Evolutionary conservation across 1,284 basidiomycete genomes (phyloP).

Genomic region (Sphagnurus paluster): DNA sequence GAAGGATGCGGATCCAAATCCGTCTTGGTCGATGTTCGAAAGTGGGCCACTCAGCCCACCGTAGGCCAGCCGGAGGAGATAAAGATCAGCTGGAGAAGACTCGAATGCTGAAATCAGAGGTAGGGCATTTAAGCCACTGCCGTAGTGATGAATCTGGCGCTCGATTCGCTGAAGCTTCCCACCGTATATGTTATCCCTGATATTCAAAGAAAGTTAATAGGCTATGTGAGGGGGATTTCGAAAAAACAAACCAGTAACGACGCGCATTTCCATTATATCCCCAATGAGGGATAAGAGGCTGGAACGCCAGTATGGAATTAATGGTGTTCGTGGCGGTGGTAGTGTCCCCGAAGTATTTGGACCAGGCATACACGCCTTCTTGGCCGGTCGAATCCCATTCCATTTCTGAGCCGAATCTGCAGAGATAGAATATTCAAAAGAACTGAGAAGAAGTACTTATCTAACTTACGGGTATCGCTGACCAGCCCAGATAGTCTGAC

Average conservation of each 20-base stretch:
- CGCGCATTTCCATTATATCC: slow-evolving; percentile 63
- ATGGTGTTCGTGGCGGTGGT: slow-evolving; percentile 52
- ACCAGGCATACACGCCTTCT: slow-evolving; percentile 58
- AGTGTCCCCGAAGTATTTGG: slow-evolving; percentile 54
- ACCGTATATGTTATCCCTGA: slow-evolving; percentile 58
- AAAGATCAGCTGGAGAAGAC: slow-evolving; percentile 47
- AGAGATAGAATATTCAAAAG: slow-evolving; percentile 1
- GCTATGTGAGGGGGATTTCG: not conserved
- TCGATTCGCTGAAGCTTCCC: slow-evolving; percentile 58
- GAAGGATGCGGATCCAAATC: slow-evolving; percentile 59
- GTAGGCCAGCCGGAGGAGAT: slow-evolving; percentile 54
- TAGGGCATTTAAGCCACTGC: slow-evolving; percentile 56
- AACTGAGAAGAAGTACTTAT: not conserved
- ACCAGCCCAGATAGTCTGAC: slow-evolving; percentile 46
- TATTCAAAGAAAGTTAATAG: slow-evolving; percentile 1
- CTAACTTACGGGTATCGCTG: slow-evolving; percentile 50
- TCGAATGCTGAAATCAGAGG: slow-evolving; percentile 53
- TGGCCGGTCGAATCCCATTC: slow-evolving; percentile 65
- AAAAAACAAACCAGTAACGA: slow-evolving; percentile 47
- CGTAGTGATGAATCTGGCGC: slow-evolving; percentile 62
- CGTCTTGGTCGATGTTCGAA: slow-evolving; percentile 56
- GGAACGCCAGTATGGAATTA: slow-evolving; percentile 60
- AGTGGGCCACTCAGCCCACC: slow-evolving; percentile 53
- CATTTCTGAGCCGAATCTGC: slow-evolving; percentile 60
- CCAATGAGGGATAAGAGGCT: slow-evolving; percentile 60